phyloP scores from a whole-genome alignment of 148 eudicot genomes.

The Rhododendron ovatum region DNA sequence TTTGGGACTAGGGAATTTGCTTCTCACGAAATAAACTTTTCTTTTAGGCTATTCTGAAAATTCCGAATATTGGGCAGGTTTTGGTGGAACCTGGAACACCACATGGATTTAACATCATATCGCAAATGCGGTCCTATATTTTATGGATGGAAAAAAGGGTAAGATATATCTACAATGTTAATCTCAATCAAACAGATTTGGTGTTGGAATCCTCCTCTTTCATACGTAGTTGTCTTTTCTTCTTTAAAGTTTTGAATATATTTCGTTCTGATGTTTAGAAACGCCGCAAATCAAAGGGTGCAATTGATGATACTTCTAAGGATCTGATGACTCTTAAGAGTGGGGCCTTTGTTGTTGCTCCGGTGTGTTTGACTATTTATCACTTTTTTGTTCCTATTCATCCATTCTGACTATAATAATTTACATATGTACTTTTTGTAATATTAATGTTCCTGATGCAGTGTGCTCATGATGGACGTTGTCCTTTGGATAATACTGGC shows the following conservation, averaged over 20 bases:
- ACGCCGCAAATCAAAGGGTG: slow-evolving; percentile 49
- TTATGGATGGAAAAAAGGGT: slow-evolving; percentile 99
- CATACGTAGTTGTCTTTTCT: background rate
- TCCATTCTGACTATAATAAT: background rate
- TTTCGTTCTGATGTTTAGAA: slow-evolving; percentile 34
- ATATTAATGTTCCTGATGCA: slow-evolving; percentile 22
- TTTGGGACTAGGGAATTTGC: background rate
- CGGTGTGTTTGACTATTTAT: slow-evolving; percentile 51
- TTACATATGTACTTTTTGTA: background rate
- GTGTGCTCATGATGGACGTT: slow-evolving; percentile 94
- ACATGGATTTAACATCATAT: slow-evolving; percentile 78
- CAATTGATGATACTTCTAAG: slow-evolving; percentile 33
- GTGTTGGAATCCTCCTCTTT: background rate
- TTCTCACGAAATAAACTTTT: background rate
- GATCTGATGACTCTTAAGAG: slow-evolving; percentile 33
- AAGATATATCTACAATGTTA: slow-evolving; percentile 7
- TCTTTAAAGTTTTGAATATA: background rate
- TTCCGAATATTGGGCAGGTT: slow-evolving; percentile 40
- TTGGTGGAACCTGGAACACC: slow-evolving; percentile 98
- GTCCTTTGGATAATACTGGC: slow-evolving; percentile 74
- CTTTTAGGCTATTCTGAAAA: background rate
- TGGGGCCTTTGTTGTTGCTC: slow-evolving; percentile 87
- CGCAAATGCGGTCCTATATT: slow-evolving; percentile 91
- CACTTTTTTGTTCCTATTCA: background rate
- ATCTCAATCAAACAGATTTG: background rate